phyloP scores from a whole-genome alignment of 2,329 filamentous ascomycete species.

The Exophiala sideris region DNA sequence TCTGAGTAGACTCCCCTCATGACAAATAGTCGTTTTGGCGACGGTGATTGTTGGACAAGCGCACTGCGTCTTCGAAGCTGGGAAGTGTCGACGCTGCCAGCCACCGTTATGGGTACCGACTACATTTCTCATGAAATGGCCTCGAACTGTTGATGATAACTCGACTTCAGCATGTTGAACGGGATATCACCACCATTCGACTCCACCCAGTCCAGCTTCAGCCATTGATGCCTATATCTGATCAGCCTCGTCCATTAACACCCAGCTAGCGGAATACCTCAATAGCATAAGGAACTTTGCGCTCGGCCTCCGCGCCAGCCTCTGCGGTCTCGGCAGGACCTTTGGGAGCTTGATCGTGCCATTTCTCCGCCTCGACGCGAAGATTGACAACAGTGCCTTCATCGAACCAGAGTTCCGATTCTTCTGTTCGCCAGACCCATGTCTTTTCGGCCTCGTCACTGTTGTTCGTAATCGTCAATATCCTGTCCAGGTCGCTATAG shows the following conservation, averaged over 20 bases:
- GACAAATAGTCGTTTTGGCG: no score
- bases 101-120: background rate
- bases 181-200: conserved; percentile 43
- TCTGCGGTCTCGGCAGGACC: conserved; percentile 6
- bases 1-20: no score
- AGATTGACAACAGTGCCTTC: conserved; percentile 85
- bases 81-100: background rate
- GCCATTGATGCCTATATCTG: conserved; percentile 43
- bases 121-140: background rate
- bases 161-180: background rate
- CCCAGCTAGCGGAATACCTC: conserved; percentile 34
- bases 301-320: conserved; percentile 17
- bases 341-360: conserved; percentile 67
- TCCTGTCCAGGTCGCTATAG: conserved; percentile 1
- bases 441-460: conserved; percentile 72
- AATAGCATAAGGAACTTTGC: conserved; percentile 40
- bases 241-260: conserved; percentile 16
- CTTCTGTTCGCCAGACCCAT: conserved; percentile 77
- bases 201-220: conserved; percentile 44
- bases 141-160: background rate
- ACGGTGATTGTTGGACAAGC: no score
- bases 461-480: conserved; percentile 24
- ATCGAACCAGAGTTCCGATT: conserved; percentile 80
- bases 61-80: no score
- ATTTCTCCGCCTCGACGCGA: conserved; percentile 80